Conservation (phyloP, 1,284 basidiomycete genomes). For the Anthracocystis walkeri region DNA sequence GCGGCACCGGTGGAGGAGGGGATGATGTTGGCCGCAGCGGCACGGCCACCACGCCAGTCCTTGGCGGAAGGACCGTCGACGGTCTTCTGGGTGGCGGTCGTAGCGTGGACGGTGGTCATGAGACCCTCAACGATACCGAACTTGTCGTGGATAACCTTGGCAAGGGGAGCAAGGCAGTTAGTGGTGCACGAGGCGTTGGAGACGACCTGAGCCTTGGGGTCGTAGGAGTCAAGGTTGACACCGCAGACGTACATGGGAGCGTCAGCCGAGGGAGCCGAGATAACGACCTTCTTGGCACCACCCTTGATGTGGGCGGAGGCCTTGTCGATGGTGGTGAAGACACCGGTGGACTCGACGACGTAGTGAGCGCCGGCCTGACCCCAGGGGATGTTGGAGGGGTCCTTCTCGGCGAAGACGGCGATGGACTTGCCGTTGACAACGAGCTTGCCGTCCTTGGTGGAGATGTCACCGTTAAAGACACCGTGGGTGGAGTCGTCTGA, state of each 20-base stretch:
- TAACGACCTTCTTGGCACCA: constrained; percentile 99
- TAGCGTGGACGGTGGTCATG: constrained; percentile 96
- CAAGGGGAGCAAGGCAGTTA: constrained; percentile 93
- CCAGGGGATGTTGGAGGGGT: constrained; percentile 91
- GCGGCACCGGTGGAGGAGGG: constrained; percentile 99
- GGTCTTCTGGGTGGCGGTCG: constrained; percentile 94
- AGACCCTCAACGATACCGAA: constrained; percentile 74
- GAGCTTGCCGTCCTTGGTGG: constrained; percentile 89
- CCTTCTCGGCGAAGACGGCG: constrained; percentile 83
- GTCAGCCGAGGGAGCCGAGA: constrained; percentile 98
- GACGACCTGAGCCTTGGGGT: constrained; percentile 88
- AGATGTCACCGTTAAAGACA: constrained; percentile 88
- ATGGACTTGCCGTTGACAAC: constrained; percentile 84
- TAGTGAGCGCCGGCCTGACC: constrained; percentile 84
- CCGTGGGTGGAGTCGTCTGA: constrained; percentile 91
- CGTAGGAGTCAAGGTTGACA: constrained; percentile 95
- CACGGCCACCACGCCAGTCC: constrained; percentile 87
- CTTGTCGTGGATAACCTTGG: constrained; percentile 96
- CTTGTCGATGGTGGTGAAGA: constrained; percentile 93
- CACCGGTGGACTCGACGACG: constrained; percentile 98
- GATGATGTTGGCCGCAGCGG: constrained; percentile 98
- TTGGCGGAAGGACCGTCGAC: constrained; percentile 80
- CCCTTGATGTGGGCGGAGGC: constrained; percentile 95
- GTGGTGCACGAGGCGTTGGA: constrained; percentile 99
- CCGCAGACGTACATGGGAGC: constrained; percentile 88